Conservation (phyloP, 1,139 yeast species). For the Sugiyamaella castrensis region DNA sequence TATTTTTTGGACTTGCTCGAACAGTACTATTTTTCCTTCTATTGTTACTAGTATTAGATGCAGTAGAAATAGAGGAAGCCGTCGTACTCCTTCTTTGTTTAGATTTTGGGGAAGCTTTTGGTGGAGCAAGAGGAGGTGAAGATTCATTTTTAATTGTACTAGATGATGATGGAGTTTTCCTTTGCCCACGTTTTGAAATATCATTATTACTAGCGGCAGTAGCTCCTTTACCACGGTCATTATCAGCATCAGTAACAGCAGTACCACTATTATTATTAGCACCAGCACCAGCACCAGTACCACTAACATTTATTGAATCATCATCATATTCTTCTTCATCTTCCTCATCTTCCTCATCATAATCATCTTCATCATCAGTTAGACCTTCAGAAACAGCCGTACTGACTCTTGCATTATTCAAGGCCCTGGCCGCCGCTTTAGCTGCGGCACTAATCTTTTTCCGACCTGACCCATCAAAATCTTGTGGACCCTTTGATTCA, state of each 20-base stretch:
- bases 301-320: slow-evolving; percentile 15
- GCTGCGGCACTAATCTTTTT: slow-evolving; percentile 20
- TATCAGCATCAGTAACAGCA: background rate
- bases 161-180: too few species aligned
- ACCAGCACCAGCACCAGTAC: slow-evolving; percentile 4
- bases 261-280: slow-evolving; percentile 7
- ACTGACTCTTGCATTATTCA: slow-evolving; percentile 7
- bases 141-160: too few species aligned
- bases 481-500: slow-evolving; percentile 33
- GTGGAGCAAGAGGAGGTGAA: too few species aligned
- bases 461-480: slow-evolving; percentile 24
- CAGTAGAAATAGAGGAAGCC: too few species aligned
- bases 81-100: too few species aligned
- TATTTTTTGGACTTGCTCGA: background rate
- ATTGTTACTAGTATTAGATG: background rate
- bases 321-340: slow-evolving; percentile 29
- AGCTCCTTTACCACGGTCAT: background rate
- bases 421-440: slow-evolving; percentile 11
- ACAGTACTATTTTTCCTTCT: background rate
- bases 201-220: too few species aligned
- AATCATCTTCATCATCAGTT: slow-evolving; percentile 25
- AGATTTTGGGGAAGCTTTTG: too few species aligned
- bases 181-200: too few species aligned
- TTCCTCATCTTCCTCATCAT: slow-evolving; percentile 23
- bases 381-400: slow-evolving; percentile 18